Evolutionary conservation across 2,329 filamentous ascomycete species (phyloP), one percentile per base, ranked within the genome.

Genomic region (Podosphaera leucotricha): DNA sequence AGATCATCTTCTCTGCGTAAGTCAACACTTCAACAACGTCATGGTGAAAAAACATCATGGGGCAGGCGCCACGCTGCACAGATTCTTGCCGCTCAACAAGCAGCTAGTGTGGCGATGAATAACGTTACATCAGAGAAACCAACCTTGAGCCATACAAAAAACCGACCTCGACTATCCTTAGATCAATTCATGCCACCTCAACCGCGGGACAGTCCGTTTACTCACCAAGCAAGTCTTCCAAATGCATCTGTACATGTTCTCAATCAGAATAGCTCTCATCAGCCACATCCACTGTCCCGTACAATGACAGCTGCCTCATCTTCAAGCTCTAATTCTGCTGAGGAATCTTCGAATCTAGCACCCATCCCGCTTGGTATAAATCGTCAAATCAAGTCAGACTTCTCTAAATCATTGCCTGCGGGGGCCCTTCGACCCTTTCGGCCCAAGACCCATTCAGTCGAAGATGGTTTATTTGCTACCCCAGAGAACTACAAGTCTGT

Each of bases 1-100:
- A 69, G 80, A 49, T 75, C 80, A 1, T 80, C 78, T 1, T 90
- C 84, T 16, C 64, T 94, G 41, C 72, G 87, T 47, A 86, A 79
- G 58, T 92, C 85, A 2, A 93, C 87, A 0, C 62, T 93, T 20
- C 84, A 92, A 56, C 86, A 93, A 60, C 77, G 87, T 36, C 72
- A 80, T 49, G 71, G 73, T 37, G 77, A 80, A 35, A 72, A 78
- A 45, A 70, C 67, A 10, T 81, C 67, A 44, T 76, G 70, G 65
- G 72, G 72, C 35, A 64, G 70, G 45, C 65, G 73, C 46, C 67
- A 67, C 37, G 75, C 67, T 42, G 73, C 71, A 48, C 66, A 68
- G 38, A 35, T 54, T 20, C 46, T 57, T 28, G 56, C 56, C 30
- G 53, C 54, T 30, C 55, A 57, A 43, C 55, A 56, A 44, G 47